Evolutionary conservation across 495 filamentous ascomycete species (phyloP).

Genomic region (Neurospora tetrasperma): DNA sequence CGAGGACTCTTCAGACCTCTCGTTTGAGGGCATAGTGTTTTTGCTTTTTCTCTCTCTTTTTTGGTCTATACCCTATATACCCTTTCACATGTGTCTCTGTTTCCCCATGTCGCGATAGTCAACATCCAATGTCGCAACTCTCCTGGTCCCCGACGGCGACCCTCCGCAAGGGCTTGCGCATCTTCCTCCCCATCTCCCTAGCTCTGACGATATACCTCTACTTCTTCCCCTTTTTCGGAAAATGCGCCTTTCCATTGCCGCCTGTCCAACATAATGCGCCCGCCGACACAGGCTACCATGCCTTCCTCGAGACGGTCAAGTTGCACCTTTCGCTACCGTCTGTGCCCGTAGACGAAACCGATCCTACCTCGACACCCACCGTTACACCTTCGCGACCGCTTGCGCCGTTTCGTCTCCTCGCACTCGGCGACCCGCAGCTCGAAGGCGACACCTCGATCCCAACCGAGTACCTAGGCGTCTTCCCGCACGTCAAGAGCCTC

Average conservation of each 20-base stretch:
- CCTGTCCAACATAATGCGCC: constrained; percentile 10
- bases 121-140: not conserved
- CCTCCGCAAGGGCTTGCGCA: constrained; percentile 49
- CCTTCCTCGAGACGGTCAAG: constrained; percentile 38
- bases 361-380: constrained; percentile 11
- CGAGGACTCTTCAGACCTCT: not conserved
- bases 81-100: not conserved
- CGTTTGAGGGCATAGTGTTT: not conserved
- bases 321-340: constrained; percentile 26
- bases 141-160: constrained; percentile 40
- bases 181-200: constrained; percentile 62
- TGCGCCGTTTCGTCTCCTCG: constrained; percentile 78
- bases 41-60: not conserved
- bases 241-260: constrained; percentile 70
- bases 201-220: constrained; percentile 69
- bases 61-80: not conserved
- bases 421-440: constrained; percentile 88
- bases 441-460: constrained; percentile 84
- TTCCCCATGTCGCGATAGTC: not conserved
- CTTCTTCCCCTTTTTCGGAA: constrained; percentile 72
- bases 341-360: constrained; percentile 1
- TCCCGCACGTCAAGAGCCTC: constrained; percentile 48
- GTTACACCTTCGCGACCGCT: constrained; percentile 21
- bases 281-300: constrained; percentile 21
- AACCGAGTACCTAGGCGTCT: constrained; percentile 45